Evolutionary conservation across 768 basidiomycete species (phyloP), one percentile per base, ranked within the genome.

Genomic region (Mycena rebaudengoi): DNA sequence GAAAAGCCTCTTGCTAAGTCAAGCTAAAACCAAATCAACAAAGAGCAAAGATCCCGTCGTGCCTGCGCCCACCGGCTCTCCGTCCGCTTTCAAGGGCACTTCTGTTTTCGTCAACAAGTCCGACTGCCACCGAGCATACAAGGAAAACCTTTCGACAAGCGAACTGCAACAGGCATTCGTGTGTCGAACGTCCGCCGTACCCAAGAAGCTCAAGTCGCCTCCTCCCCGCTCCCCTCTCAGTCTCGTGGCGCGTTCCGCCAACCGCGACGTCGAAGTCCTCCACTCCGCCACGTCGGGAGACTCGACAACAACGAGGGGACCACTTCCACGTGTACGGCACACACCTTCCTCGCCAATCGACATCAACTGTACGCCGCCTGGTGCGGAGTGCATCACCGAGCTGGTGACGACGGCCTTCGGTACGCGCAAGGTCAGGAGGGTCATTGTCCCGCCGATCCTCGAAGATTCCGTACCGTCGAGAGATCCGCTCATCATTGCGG

Each of bases 151-250:
- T 7, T 8, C 5, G 7, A 4, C 1, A 12, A 52, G 55, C 23
- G 62, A 64, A 33, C 10, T 59, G 37, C 62, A 64, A 21, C 40
- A 64, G 56, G 62, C 49, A 21, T 40, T 64, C 62, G 56, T 56
- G 16, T 56, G 49, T 13, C 56, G 62, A 7, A 49, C 43, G 12
- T 29, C 41, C 2, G 33, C 33, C 25, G 43, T 44, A n/a, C 2
- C 33, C 3, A n/a, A n/a, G n/a, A n/a, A n/a, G n/a, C n/a, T n/a
- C n/a, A n/a, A n/a, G n/a, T n/a, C n/a, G n/a, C n/a, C n/a, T n/a
- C n/a, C n/a, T n/a, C n/a, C n/a, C n/a, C n/a, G n/a, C n/a, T n/a
- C n/a, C n/a, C n/a, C n/a, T n/a, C n/a, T n/a, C n/a, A n/a, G n/a
- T n/a, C 26, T 44, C 33, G 32, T 35, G 21, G 37, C 56, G 13